Base-by-base conservation (phyloP, 306 rosid species). In the Gastrolobium villosum region DNA sequence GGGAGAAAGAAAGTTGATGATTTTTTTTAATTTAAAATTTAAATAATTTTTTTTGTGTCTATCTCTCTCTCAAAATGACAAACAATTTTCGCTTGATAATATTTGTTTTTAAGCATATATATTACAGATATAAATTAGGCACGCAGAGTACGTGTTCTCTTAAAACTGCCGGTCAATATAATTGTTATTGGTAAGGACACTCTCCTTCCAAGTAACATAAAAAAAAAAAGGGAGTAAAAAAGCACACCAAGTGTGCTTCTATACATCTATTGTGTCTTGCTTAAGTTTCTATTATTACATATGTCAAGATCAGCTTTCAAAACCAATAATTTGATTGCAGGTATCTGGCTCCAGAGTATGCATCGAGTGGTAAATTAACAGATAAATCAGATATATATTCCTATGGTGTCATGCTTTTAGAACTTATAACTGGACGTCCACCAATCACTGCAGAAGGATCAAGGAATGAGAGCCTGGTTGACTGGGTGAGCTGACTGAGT, bases 271-370 rank as follows among this genome's bases (percentile, higher is more conserved):
- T 35, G 15, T 11, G 49, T 75, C 14, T 62, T 61, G 61, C n/a
- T n/a, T 10, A 37, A 63, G n/a, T 72, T 54, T 13, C 41, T 37
- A n/a, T n/a, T 14, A 5, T 28, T 53, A n/a, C n/a, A 65, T 54
- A 40, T n/a, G 39, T 41, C 39, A 14, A 50, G 15, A 64, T n/a
- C 57, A 57, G 64, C 34, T 35, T 32, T 46, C 49, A n/a, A 70
- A 34, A 60, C 53, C 14, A 14, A 46, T 0, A 41, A 35, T 48
- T 74, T 65, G 31, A 34, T 75, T 78, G 79, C 88, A 88, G 94
- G 39, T 84, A 90, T 81, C 40, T 90, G 39, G 94, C 94, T 66
- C 94, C 94, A 1, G 92, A 87, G 77, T 90, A 87, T 80, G 91
- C 90, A 71, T 75, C 89, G 10, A 90, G 92, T 46, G 92, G 94